A percentile compares a stretch with the other conserved stretches of the same genome.
These are phyloP conservation scores for Monascus ruber DNA, from an alignment of 2,329 filamentous ascomycete species.

Conservation along the genomic window DNA sequence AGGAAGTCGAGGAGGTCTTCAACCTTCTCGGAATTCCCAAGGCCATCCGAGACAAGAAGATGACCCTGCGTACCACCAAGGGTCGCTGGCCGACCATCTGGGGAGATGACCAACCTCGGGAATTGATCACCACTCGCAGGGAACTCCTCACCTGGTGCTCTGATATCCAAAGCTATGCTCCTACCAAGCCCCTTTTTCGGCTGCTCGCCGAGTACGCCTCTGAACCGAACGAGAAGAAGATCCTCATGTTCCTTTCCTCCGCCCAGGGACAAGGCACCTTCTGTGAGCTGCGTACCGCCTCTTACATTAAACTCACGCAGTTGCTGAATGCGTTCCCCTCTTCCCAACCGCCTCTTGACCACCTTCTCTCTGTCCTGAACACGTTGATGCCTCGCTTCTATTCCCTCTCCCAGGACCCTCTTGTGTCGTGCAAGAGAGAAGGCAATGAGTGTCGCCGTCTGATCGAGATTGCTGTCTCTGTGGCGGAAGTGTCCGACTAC, in stretches of 20 bases:
- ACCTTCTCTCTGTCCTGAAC: constrained; percentile 66
- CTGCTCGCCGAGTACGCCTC: constrained; percentile 74
- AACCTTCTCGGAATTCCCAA: constrained; percentile 70
- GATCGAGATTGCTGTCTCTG: constrained; percentile 91
- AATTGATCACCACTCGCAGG: constrained; percentile 78
- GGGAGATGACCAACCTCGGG: constrained; percentile 77
- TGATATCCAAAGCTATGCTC: constrained; percentile 84
- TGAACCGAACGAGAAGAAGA: constrained; percentile 74
- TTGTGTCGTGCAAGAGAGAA: constrained; percentile 59
- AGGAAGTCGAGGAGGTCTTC: constrained; percentile 71
- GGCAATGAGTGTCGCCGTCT: constrained; percentile 64
- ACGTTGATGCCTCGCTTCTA: constrained; percentile 97
- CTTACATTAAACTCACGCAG: constrained; percentile 74
- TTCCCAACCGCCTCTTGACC: constrained; percentile 73
- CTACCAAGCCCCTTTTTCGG: constrained; percentile 76
- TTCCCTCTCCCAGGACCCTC: constrained; percentile 91
- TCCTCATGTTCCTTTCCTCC: constrained; percentile 74
- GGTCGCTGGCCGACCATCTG: constrained; percentile 97
- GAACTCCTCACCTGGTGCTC: constrained; percentile 94
- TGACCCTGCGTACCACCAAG: constrained; percentile 63
- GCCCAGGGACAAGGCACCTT: constrained; percentile 86
- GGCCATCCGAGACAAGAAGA: constrained; percentile 71
- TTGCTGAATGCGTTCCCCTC: constrained; percentile 87
- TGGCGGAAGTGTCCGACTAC: constrained; percentile 82
- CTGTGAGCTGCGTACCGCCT: constrained; percentile 85